These are phyloP conservation scores for Physcomitrium patens DNA, from an alignment of 225 moss, liverwort and hornwort species.

Conservation along the genomic window DNA sequence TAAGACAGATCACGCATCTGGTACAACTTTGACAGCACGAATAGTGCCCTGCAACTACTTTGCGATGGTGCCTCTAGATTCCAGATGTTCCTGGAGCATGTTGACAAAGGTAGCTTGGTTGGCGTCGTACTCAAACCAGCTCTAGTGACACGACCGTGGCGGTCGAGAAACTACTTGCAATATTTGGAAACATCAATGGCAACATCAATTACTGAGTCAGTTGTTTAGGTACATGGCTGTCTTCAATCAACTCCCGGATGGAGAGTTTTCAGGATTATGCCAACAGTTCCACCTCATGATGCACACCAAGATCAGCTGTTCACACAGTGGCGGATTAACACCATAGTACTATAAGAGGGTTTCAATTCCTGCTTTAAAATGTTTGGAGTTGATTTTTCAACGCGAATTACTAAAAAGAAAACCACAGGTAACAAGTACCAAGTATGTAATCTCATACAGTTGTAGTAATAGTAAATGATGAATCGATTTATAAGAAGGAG, in stretches of 20 bases:
- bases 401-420: slow-evolving; percentile 9
- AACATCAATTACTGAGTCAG: slow-evolving; percentile 31
- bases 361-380: slow-evolving; percentile 15
- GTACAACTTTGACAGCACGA: slow-evolving; percentile 37
- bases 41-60: slow-evolving; percentile 38
- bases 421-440: neutral
- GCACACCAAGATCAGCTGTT: slow-evolving; percentile 6
- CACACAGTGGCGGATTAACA: slow-evolving; percentile 12
- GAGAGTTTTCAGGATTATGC: neutral
- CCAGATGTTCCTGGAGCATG: slow-evolving; percentile 34
- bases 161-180: slow-evolving; percentile 20
- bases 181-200: slow-evolving; percentile 24
- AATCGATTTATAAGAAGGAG: slow-evolving; percentile 9
- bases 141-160: slow-evolving; percentile 10
- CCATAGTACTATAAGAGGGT: slow-evolving; percentile 15
- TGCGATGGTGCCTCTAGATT: slow-evolving; percentile 38
- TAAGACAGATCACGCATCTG: slow-evolving; percentile 28
- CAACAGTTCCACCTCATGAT: neutral
- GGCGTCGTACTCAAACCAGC: slow-evolving; percentile 34
- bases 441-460: neutral
- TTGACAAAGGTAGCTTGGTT: slow-evolving; percentile 36
- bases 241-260: neutral
- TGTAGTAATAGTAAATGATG: neutral
- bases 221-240: slow-evolving; percentile 19
- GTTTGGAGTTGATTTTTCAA: slow-evolving; percentile 21